phyloP scores from a whole-genome alignment of 768 basidiomycete species.

The Trametes cubensis region DNA sequence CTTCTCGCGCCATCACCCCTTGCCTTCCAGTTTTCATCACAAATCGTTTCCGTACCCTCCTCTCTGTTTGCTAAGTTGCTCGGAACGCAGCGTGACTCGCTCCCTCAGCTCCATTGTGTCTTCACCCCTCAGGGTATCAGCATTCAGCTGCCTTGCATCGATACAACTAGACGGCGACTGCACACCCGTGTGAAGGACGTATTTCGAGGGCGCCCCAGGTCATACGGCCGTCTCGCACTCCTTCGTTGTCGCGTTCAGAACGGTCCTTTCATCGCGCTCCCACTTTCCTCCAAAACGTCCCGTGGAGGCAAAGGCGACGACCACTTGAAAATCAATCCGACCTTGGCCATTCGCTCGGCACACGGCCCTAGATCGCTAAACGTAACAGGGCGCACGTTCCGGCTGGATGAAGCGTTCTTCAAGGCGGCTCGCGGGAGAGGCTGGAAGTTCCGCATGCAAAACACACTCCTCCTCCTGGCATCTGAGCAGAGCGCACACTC shows the following conservation, averaged over 20 bases:
- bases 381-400: too few species aligned
- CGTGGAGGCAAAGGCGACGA: too few species aligned
- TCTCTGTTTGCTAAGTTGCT: conserved; percentile 31
- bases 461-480: too few species aligned
- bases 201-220: neutral
- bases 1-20: conserved; percentile 4
- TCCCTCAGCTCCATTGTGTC: neutral
- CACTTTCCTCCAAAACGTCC: neutral
- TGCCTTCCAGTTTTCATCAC: neutral
- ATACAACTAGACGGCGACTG: neutral
- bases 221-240: neutral
- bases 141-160: neutral
- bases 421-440: too few species aligned
- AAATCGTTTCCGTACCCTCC: neutral
- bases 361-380: too few species aligned
- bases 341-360: too few species aligned
- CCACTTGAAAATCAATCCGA: too few species aligned
- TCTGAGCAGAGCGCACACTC: too few species aligned
- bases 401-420: too few species aligned
- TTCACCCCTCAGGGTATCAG: conserved; percentile 5
- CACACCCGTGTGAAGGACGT: neutral
- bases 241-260: neutral
- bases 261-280: neutral
- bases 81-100: conserved; percentile 22
- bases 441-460: too few species aligned